Evolutionary conservation across 495 filamentous ascomycete genomes (phyloP), one percentile per base, ranked within the genome.

Genomic region (Penicillium roqueforti): DNA sequence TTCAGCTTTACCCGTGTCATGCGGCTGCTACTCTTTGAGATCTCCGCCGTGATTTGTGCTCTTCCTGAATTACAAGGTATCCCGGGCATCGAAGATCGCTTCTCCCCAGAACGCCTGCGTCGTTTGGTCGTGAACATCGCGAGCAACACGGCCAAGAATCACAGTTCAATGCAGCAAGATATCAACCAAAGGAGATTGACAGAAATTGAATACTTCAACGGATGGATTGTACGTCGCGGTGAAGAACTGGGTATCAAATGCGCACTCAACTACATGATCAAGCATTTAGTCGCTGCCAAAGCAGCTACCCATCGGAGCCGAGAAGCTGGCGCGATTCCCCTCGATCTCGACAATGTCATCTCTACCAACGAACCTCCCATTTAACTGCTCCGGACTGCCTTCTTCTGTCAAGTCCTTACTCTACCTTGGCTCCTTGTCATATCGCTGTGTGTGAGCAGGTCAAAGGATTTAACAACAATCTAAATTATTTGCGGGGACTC

Each of bases 141-240:
- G 6, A 66, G 74, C n/a, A 78, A 76, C 56, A 92, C 87, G 1
- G 73, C 69, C 1, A 68, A 77, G 32, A 92, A 95, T 63, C 78
- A 76, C 34, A 91, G 86, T 61, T 85, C 83, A 3, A 96, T 96
- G 91, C 65, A 89, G 20, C 87, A 91, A 62, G 91, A 96, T 68
- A 76, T 92, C 18, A 66, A 72, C 29, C 68, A 68, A 2, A 76
- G 83, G 3, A 80, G 77, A 62, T 58, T 68, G 47, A 95, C 89
- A 2, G 91, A 95, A 67, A 83, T 96, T 50, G 81, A 86, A 18
- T 92, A 87, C 60, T 80, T 95, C 58, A 96, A 93, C 70, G 92
- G 91, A 14, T 96, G 86, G 69, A 78, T 96, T 28, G 81, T 93
- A 38, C 73, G 71, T 49, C 79, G 82, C 23, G 91, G 83, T 23